Conservation (phyloP, 306 rosid genomes). For the Rosa chinensis region DNA sequence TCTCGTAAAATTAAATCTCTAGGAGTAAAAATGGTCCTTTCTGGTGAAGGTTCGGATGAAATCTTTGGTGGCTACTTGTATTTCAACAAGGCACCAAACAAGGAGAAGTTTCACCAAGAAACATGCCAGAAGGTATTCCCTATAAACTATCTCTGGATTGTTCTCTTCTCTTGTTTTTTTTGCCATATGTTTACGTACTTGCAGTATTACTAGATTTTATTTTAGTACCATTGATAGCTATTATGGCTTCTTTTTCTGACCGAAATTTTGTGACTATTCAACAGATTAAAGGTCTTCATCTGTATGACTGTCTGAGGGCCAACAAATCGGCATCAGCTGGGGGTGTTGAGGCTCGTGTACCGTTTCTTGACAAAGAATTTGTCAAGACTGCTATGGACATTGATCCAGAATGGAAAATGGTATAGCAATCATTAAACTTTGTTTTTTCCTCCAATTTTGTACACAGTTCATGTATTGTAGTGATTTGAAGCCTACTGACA, state of each 20-base stretch:
- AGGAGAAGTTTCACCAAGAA: conserved; percentile 87
- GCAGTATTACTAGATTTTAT: conserved; percentile 1
- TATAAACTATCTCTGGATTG: background rate
- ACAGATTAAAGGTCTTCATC: conserved; percentile 95
- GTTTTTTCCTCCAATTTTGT: background rate
- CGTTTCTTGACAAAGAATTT: conserved; percentile 89
- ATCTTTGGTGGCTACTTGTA: conserved; percentile 96
- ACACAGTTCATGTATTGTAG: background rate
- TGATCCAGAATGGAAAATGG: conserved; percentile 97
- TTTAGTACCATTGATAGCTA: conserved; percentile 1
- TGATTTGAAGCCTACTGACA: background rate
- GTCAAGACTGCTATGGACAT: conserved; percentile 69
- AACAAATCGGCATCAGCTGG: conserved; percentile 95
- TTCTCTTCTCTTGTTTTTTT: background rate
- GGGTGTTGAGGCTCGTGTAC: conserved; percentile 99
- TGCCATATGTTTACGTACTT: background rate
- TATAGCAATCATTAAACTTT: background rate
- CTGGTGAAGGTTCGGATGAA: conserved; percentile 99
- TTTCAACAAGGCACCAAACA: conserved; percentile 96
- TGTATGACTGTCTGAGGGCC: conserved; percentile 95
- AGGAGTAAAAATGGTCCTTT: conserved; percentile 99
- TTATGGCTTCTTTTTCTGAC: conserved; percentile 16
- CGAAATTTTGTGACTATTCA: conserved; percentile 21
- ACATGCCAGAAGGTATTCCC: conserved; percentile 77
- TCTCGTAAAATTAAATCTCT: conserved; percentile 91